Percentiles rank a stretch among this genome's conserved stretches.
Evolutionary conservation across 2,329 filamentous ascomycete genomes (phyloP).

Genomic region (Orbilia blumenaviensis): DNA sequence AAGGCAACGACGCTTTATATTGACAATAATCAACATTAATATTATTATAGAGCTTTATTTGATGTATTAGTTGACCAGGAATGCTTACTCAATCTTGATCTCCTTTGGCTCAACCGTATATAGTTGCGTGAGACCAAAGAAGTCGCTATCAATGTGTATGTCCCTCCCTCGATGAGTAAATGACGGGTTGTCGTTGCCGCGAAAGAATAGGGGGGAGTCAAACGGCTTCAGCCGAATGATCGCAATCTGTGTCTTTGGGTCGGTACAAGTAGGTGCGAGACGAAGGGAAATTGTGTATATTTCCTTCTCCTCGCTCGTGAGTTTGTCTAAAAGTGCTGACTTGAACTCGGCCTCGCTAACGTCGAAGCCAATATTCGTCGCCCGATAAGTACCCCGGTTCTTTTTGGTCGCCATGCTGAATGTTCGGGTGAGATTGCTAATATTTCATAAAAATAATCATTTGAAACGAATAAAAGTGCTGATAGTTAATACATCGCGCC

Average conservation of each 20-base stretch:
- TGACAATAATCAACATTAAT: no score
- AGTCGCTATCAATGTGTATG: neutral
- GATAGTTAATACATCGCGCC: no score
- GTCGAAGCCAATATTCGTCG: neutral
- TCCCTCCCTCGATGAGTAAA: neutral
- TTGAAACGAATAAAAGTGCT: no score
- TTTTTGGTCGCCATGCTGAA: conserved; percentile 57
- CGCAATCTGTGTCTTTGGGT: neutral
- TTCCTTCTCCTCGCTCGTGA: neutral
- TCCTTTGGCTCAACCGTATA: neutral
- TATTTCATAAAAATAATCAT: no score
- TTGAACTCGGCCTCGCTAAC: neutral
- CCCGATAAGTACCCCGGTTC: conserved; percentile 4
- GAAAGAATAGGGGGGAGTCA: neutral
- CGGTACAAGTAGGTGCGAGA: neutral
- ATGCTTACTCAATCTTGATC: neutral
- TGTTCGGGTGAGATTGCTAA: conserved; percentile 2
- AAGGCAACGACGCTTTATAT: no score
- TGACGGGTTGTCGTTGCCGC: neutral
- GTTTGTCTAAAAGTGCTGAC: neutral
- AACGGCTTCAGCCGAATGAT: neutral
- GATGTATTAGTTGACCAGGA: no score
- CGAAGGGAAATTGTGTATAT: neutral
- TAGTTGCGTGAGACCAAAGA: neutral
- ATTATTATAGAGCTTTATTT: no score